Evolutionary conservation across 768 basidiomycete genomes (phyloP).

Genomic region (Candolleomyces eurysporus): DNA sequence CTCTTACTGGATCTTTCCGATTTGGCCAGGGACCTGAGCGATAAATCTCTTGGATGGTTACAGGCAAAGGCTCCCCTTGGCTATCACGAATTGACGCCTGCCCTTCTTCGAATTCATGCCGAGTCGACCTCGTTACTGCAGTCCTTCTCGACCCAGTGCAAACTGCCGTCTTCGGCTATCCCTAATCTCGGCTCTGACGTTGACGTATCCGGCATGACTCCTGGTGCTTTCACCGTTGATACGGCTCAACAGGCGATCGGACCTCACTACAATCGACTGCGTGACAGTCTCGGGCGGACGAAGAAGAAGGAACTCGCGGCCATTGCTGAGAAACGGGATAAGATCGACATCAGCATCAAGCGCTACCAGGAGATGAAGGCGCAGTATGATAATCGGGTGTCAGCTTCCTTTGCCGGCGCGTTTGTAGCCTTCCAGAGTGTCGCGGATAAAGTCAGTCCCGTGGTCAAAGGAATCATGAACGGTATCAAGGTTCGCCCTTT

Average conservation of each 20-base stretch:
- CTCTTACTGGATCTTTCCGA: slow-evolving; percentile 55
- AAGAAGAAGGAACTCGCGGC: slow-evolving; percentile 74
- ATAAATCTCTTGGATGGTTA: slow-evolving; percentile 68
- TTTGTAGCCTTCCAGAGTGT: slow-evolving; percentile 84
- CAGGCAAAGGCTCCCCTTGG: slow-evolving; percentile 73
- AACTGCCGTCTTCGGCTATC: slow-evolving; percentile 75
- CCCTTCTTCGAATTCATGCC: slow-evolving; percentile 72
- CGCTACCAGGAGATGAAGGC: slow-evolving; percentile 80
- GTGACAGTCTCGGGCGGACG: slow-evolving; percentile 68
- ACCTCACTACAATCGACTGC: slow-evolving; percentile 68
- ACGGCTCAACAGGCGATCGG: slow-evolving; percentile 73
- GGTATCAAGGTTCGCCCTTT: slow-evolving; percentile 78
- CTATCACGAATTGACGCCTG: slow-evolving; percentile 89
- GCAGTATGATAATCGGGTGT: slow-evolving; percentile 83
- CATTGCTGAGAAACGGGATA: slow-evolving; percentile 73
- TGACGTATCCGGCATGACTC: slow-evolving; percentile 64
- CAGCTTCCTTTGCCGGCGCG: slow-evolving; percentile 87
- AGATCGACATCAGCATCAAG: slow-evolving; percentile 68
- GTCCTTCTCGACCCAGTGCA: slow-evolving; percentile 83
- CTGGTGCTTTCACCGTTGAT: slow-evolving; percentile 74
- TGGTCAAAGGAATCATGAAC: slow-evolving; percentile 97
- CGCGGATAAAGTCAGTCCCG: slow-evolving; percentile 92
- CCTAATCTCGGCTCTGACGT: slow-evolving; percentile 77
- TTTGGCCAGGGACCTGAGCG: slow-evolving; percentile 65
- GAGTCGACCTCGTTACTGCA: slow-evolving; percentile 82